A percentile compares a stretch with the other conserved stretches of the same genome.
Evolutionary conservation across 352 stramenopile species (phyloP).

Genomic region (Phytophthora chlamydospora): DNA sequence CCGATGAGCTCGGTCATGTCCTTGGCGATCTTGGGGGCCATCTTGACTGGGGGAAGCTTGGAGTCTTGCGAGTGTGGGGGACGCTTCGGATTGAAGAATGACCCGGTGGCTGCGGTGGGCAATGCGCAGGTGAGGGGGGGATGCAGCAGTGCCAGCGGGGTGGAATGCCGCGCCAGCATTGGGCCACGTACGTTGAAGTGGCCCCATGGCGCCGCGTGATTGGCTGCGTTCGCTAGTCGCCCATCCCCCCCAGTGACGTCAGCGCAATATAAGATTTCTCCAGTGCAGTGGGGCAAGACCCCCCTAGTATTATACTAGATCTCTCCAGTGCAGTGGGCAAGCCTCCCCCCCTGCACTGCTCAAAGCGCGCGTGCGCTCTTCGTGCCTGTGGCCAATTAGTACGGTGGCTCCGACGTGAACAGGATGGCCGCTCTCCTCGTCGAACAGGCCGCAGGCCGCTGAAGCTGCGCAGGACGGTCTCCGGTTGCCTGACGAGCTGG

Average conservation of each 20-base stretch:
- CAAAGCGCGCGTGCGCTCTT: too few species aligned
- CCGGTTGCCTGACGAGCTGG: constrained; percentile 66
- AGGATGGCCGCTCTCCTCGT: constrained; percentile 63
- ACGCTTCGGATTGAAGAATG: constrained; percentile 29
- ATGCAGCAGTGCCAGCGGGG: constrained; percentile 5
- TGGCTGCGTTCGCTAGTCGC: constrained; percentile 5
- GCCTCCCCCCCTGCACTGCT: too few species aligned
- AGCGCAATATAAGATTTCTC: too few species aligned
- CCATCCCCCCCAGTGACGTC: neutral
- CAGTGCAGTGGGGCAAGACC: too few species aligned
- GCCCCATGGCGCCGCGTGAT: neutral
- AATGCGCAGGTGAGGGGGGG: neutral
- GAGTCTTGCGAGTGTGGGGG: constrained; percentile 2
- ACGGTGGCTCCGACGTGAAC: constrained; percentile 47
- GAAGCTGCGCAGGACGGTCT: constrained; percentile 88
- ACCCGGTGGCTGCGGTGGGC: constrained; percentile 1
- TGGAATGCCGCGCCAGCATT: constrained; percentile 2
- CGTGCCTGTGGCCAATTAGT: too few species aligned
- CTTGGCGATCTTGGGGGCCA: constrained; percentile 84
- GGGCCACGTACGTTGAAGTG: constrained; percentile 19
- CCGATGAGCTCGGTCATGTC: constrained; percentile 96
- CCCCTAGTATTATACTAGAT: too few species aligned
- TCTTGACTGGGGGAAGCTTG: constrained; percentile 8
- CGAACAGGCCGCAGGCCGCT: constrained; percentile 74
- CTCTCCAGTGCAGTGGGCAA: too few species aligned